phyloP scores from a whole-genome alignment of 257 asterid species.

The Ophiorrhiza pumila region DNA sequence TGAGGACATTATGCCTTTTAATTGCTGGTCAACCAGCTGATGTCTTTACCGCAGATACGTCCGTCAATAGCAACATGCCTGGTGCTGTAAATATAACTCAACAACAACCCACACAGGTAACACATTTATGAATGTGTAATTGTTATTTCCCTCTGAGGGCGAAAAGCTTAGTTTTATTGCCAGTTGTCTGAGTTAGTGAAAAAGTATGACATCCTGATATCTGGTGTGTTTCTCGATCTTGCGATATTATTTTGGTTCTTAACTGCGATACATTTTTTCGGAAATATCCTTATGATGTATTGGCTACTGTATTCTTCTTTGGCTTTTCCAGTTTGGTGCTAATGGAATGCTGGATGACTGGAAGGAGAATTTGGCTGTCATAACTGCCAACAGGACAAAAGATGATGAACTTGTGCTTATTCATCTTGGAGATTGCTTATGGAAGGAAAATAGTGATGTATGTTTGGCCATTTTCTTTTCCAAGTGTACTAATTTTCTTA shows the following conservation, averaged over 20 bases:
- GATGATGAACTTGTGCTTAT: slow-evolving; percentile 93
- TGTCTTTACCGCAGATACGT: slow-evolving; percentile 57
- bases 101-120: slow-evolving; percentile 78
- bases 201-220: neutral
- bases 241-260: neutral
- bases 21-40: slow-evolving; percentile 96
- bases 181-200: no score
- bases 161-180: neutral
- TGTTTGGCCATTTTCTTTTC: slow-evolving; percentile 24
- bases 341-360: slow-evolving; percentile 89
- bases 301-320: slow-evolving; percentile 1
- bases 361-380: slow-evolving; percentile 96
- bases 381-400: slow-evolving; percentile 91
- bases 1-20: slow-evolving; percentile 87
- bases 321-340: slow-evolving; percentile 45
- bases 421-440: slow-evolving; percentile 95
- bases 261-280: neutral
- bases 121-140: slow-evolving; percentile 16
- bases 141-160: neutral
- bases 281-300: neutral
- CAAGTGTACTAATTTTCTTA: neutral
- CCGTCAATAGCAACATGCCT: slow-evolving; percentile 41
- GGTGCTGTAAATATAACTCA: slow-evolving; percentile 51
- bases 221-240: neutral
- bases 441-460: slow-evolving; percentile 96